These are phyloP conservation scores for Caloboletus firmus DNA, from an alignment of 1,284 basidiomycete species.

Conservation along the genomic window DNA sequence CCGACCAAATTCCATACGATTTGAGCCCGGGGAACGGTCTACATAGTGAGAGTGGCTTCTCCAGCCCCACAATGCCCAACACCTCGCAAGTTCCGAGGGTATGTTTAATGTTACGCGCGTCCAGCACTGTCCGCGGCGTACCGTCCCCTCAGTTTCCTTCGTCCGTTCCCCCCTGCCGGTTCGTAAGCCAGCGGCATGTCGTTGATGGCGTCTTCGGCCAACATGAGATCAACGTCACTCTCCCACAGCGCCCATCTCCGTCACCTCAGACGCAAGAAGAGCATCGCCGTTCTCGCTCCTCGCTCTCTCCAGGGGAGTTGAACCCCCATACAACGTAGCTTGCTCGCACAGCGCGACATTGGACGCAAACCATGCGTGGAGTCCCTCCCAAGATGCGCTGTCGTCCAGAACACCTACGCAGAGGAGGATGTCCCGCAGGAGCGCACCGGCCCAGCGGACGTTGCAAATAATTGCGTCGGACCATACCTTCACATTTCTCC, in stretches of 20 bases:
- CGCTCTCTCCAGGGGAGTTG: conserved; percentile 54
- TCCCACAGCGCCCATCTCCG: conserved; percentile 76
- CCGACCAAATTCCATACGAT: background rate
- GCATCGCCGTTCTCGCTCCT: conserved; percentile 50
- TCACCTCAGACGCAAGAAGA: conserved; percentile 62
- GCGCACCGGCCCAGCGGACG: conserved; percentile 58
- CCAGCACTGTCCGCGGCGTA: conserved; percentile 38
- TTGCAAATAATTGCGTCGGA: conserved; percentile 63
- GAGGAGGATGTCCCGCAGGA: conserved; percentile 53
- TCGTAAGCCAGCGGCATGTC: conserved; percentile 16
- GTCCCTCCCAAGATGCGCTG: conserved; percentile 29
- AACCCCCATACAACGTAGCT: conserved; percentile 60
- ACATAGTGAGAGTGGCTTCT: conserved; percentile 18
- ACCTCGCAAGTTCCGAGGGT: conserved; percentile 44
- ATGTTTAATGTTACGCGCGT: conserved; percentile 31
- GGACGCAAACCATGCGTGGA: conserved; percentile 63
- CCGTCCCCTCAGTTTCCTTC: conserved; percentile 17
- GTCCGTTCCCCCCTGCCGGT: conserved; percentile 5
- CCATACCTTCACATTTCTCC: conserved; percentile 49
- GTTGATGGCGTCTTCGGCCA: conserved; percentile 18
- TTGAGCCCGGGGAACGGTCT: background rate
- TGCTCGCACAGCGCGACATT: conserved; percentile 61
- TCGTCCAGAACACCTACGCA: conserved; percentile 40
- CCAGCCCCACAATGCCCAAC: conserved; percentile 38
- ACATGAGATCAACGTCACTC: conserved; percentile 38